A percentile compares a stretch with the other conserved stretches of the same genome.
Conservation (phyloP, 805 yeast species). For the Brettanomyces sp. region DNA sequence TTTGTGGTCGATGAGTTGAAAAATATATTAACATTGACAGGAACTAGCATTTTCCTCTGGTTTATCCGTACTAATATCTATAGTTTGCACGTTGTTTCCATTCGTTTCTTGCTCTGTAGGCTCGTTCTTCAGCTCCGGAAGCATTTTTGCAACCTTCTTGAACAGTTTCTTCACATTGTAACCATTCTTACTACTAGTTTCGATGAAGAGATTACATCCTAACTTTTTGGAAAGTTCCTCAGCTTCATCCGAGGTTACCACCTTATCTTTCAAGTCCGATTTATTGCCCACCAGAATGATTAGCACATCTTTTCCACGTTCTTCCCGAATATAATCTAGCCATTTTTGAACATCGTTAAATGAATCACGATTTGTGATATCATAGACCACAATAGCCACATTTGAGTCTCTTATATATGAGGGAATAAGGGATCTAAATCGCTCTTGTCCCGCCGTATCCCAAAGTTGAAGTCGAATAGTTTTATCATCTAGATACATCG, state of each 20-base stretch:
- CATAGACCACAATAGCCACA: constrained; percentile 96
- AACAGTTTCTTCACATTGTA: constrained; percentile 86
- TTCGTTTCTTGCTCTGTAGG: constrained; percentile 16
- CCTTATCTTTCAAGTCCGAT: constrained; percentile 76
- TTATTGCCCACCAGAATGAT: constrained; percentile 90
- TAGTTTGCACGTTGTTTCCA: constrained; percentile 27
- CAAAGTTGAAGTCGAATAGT: constrained; percentile 91
- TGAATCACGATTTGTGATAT: constrained; percentile 77
- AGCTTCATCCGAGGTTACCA: constrained; percentile 78
- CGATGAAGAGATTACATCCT: constrained; percentile 75
- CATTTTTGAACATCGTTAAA: constrained; percentile 81
- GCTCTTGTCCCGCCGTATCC: constrained; percentile 98
- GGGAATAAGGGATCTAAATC: constrained; percentile 91
- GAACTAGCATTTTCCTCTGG: constrained; percentile 25
- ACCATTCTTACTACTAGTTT: constrained; percentile 91
- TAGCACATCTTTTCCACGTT: constrained; percentile 83
- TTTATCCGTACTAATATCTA: constrained; percentile 32
- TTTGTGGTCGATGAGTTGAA: too few relatives aligned
- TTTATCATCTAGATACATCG: constrained; percentile 92
- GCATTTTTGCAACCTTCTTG: constrained; percentile 80
- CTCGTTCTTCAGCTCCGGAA: constrained; percentile 62
- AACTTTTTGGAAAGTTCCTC: constrained; percentile 63
- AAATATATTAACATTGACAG: constrained; percentile 29
- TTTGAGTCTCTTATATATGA: constrained; percentile 92
- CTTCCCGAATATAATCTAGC: constrained; percentile 91